These are phyloP conservation scores for Dactylis glomerata DNA, from an alignment of 176 grass and related monocot genomes.

Conservation along the genomic window DNA sequence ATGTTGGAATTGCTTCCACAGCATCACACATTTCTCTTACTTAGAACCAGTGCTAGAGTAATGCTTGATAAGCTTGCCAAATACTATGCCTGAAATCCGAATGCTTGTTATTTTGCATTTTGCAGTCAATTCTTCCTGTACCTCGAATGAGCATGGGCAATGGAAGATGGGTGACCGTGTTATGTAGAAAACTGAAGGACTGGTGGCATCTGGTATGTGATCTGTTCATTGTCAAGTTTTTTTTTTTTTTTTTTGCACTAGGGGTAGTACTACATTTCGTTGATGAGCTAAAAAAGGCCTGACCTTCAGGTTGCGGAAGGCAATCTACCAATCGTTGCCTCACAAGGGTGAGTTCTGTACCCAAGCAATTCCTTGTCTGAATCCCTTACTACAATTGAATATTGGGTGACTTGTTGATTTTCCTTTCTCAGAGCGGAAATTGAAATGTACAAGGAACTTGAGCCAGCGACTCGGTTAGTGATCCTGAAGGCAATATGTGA, in stretches of 20 bases:
- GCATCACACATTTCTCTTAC: not conserved
- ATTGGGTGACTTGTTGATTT: not conserved
- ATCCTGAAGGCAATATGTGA: constrained; percentile 95
- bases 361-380: constrained; percentile 5
- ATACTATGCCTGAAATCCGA: not conserved
- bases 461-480: constrained; percentile 69
- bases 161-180: constrained; percentile 77
- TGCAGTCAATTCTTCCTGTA: constrained; percentile 84
- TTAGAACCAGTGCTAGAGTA: not conserved
- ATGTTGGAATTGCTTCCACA: not conserved
- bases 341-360: constrained; percentile 69
- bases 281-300: constrained; percentile 44
- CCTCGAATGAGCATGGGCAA: constrained; percentile 70
- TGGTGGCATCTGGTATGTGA: constrained; percentile 93
- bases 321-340: constrained; percentile 72
- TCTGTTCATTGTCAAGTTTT: constrained; percentile 8
- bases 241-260: constrained; percentile 33
- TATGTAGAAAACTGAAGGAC: constrained; percentile 92
- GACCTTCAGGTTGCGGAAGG: constrained; percentile 85
- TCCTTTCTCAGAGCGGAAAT: constrained; percentile 56
- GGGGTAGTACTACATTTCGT: constrained; percentile 24
- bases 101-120: constrained; percentile 29
- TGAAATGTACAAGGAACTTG: constrained; percentile 72
- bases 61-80: not conserved
- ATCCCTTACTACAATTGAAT: constrained; percentile 23